These are phyloP conservation scores for Aegilops sharonensis DNA, from an alignment of 176 grass and related monocot genomes.

Conservation along the genomic window DNA sequence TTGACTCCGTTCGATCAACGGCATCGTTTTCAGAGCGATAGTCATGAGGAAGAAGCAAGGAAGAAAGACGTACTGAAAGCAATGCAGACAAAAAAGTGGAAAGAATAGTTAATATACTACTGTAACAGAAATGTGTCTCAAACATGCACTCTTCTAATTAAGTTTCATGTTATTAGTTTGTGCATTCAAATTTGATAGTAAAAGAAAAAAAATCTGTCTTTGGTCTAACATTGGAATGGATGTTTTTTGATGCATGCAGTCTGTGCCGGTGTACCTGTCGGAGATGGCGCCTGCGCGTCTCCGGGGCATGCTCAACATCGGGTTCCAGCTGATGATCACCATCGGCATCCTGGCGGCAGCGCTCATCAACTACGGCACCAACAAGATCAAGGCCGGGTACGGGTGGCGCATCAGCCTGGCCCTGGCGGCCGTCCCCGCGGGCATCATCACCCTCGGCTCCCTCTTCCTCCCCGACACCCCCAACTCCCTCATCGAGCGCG, in stretches of 20 bases:
- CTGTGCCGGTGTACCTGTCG: slow-evolving; percentile 90
- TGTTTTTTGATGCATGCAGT: slow-evolving; percentile 43
- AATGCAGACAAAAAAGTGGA: not conserved
- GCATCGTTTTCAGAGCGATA: not conserved
- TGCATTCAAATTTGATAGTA: not conserved
- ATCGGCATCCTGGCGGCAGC: slow-evolving; percentile 82
- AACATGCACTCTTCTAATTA: not conserved
- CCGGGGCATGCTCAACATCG: slow-evolving; percentile 96
- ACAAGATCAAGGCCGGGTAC: slow-evolving; percentile 78
- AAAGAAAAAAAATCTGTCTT: too few relatives aligned
- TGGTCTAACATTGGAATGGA: not conserved
- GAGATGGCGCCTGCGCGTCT: slow-evolving; percentile 92
- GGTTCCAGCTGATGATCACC: slow-evolving; percentile 97
- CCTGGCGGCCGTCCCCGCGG: slow-evolving; percentile 80
- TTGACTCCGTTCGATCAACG: slow-evolving; percentile 4
- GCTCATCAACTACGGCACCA: slow-evolving; percentile 88
- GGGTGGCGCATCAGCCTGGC: slow-evolving; percentile 90
- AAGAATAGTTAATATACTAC: not conserved
- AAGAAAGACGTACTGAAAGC: not conserved
- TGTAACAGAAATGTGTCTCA: too few relatives aligned
- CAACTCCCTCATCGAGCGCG: slow-evolving; percentile 92
- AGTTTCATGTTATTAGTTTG: not conserved
- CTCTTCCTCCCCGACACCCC: slow-evolving; percentile 96
- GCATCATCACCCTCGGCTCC: slow-evolving; percentile 74
- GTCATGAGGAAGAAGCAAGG: not conserved